Percentiles rank a stretch among this genome's conserved stretches.
Conservation (phyloP, 352 stramenopile genomes). For the Pythium myriotylum region DNA sequence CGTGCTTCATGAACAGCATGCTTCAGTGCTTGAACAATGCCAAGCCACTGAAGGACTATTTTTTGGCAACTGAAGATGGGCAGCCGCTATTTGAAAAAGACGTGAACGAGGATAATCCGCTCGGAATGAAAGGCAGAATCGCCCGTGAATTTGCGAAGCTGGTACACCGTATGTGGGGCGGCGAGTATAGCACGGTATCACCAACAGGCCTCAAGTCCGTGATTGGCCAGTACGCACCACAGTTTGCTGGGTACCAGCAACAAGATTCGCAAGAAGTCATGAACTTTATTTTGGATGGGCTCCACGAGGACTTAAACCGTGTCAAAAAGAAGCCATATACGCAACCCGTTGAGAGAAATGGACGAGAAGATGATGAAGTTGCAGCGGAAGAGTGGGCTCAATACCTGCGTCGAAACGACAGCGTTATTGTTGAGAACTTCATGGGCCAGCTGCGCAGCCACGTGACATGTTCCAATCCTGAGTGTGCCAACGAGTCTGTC, state of each 20-base stretch:
- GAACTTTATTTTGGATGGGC: constrained; percentile 90
- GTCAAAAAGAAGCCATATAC: constrained; percentile 86
- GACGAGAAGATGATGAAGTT: constrained; percentile 63
- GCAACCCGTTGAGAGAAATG: constrained; percentile 66
- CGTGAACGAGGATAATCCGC: constrained; percentile 95
- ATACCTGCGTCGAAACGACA: constrained; percentile 92
- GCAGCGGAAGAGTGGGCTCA: constrained; percentile 79
- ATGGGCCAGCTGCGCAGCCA: constrained; percentile 89
- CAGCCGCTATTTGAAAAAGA: constrained; percentile 74
- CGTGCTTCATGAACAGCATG: constrained; percentile 84
- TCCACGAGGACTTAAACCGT: constrained; percentile 92
- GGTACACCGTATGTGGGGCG: constrained; percentile 94
- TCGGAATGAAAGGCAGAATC: constrained; percentile 93
- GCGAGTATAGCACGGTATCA: constrained; percentile 83
- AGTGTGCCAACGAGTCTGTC: constrained; percentile 79
- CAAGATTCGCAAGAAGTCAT: constrained; percentile 94
- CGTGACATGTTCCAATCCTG: constrained; percentile 79
- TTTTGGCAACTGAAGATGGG: constrained; percentile 84
- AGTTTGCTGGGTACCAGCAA: constrained; percentile 90
- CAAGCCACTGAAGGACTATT: constrained; percentile 90
- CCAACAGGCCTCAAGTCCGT: constrained; percentile 81
- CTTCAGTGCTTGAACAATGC: constrained; percentile 92
- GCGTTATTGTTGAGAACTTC: constrained; percentile 90
- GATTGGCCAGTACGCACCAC: constrained; percentile 85
- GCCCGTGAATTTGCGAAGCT: constrained; percentile 95